Conservation (phyloP, 2,329 filamentous ascomycete genomes). For the Aspergillus caelatus region DNA sequence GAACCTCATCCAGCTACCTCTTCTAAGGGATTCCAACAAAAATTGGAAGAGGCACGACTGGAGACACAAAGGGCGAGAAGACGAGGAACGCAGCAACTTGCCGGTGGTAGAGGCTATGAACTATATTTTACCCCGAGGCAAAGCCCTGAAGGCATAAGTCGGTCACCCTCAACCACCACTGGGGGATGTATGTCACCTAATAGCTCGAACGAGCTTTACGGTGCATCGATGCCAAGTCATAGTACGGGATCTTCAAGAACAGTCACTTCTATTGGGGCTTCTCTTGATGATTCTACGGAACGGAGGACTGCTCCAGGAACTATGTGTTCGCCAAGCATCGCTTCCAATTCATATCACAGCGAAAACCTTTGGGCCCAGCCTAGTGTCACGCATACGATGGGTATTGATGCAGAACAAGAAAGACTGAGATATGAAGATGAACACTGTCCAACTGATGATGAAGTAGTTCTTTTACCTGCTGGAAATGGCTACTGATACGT, state of each 20-base stretch:
- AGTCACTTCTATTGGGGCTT: neutral
- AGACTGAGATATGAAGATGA: constrained; percentile 1
- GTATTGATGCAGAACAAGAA: neutral
- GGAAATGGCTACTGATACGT: neutral
- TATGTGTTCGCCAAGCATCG: neutral
- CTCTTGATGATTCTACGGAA: too few relatives aligned
- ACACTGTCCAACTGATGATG: constrained; percentile 5
- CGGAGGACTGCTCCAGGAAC: neutral
- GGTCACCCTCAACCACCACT: neutral
- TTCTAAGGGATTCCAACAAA: constrained; percentile 17
- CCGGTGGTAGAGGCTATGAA: neutral
- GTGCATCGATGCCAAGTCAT: neutral
- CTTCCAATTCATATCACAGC: neutral
- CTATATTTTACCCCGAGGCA: neutral
- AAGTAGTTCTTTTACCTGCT: constrained; percentile 12
- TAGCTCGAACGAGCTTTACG: neutral
- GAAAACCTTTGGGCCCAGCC: neutral
- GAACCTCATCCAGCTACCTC: constrained; percentile 10
- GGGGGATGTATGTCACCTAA: neutral
- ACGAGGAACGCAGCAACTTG: neutral
- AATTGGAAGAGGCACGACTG: constrained; percentile 16
- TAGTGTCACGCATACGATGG: neutral
- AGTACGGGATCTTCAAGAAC: too few relatives aligned
- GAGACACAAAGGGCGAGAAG: constrained; percentile 8
- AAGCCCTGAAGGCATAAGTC: neutral